phyloP scores from a whole-genome alignment of 108 stramenopile genomes.

The Stephanodiscus triporus region DNA sequence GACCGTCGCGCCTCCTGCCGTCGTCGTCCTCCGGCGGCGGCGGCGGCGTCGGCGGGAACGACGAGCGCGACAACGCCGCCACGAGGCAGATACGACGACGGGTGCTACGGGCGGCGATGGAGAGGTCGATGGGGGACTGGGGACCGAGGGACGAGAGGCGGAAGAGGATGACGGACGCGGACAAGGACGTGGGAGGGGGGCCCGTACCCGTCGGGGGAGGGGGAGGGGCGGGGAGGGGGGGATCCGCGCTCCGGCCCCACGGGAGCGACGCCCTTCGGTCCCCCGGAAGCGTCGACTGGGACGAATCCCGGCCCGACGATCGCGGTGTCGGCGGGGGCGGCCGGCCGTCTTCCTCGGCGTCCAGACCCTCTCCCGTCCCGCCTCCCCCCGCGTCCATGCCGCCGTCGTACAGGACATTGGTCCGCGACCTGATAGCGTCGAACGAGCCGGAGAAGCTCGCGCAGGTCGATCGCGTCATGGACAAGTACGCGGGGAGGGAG shows the following conservation, averaged over 20 bases:
- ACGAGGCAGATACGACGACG: conserved; percentile 44
- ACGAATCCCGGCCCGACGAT: not conserved
- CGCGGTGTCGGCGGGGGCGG: not conserved
- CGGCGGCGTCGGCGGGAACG: conserved; percentile 8
- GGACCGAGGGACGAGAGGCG: conserved; percentile 26
- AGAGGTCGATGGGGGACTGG: conserved; percentile 21
- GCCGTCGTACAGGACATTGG: conserved; percentile 40
- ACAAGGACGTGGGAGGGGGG: conserved; percentile 35
- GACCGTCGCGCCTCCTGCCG: too few species aligned
- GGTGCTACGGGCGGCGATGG: conserved; percentile 38
- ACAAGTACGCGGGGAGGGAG: conserved; percentile 49
- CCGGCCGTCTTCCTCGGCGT: not conserved
- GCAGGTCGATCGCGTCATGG: conserved; percentile 49
- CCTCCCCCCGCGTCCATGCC: conserved; percentile 29
- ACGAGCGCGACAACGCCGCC: conserved; percentile 43
- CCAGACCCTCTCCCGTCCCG: not conserved
- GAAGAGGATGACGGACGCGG: conserved; percentile 32
- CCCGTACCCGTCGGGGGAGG: not conserved
- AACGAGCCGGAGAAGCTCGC: conserved; percentile 49
- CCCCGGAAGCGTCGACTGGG: not conserved
- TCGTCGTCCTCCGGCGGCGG: too few species aligned
- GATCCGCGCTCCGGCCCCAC: not conserved
- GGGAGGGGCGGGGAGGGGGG: not conserved
- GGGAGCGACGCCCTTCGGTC: not conserved
- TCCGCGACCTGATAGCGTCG: conserved; percentile 25